Percentiles rank a stretch among this genome's conserved stretches.
Evolutionary conservation across 108 stramenopile genomes (phyloP).

Genomic region (Cyclostephanos tholiformis): DNA sequence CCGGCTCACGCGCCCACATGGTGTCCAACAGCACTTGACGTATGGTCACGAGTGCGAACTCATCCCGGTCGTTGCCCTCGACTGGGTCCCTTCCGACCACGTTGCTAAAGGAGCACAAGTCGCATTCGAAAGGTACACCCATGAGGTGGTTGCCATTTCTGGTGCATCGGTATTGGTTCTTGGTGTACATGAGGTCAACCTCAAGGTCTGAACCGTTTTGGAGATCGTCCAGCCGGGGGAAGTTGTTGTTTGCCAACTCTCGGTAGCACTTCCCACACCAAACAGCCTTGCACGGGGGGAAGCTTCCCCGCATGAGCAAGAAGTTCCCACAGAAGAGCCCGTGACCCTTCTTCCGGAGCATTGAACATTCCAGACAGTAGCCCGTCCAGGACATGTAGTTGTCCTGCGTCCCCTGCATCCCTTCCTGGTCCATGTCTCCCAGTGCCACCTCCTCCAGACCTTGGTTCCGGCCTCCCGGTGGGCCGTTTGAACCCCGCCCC

Average conservation of each 20-base stretch:
- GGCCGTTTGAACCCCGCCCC: neutral
- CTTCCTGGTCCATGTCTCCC: slow-evolving; percentile 20
- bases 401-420: neutral
- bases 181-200: too few relatives aligned
- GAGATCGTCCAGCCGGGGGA: slow-evolving; percentile 20
- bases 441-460: too few relatives aligned
- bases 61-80: neutral
- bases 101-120: slow-evolving; percentile 8
- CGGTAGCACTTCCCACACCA: slow-evolving; percentile 52
- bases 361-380: neutral
- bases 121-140: too few relatives aligned
- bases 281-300: slow-evolving; percentile 29
- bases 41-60: slow-evolving; percentile 13
- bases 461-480: neutral
- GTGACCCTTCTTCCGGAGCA: neutral
- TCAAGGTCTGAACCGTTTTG: neutral
- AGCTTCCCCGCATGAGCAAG: slow-evolving; percentile 12
- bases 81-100: slow-evolving; percentile 23
- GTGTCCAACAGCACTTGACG: slow-evolving; percentile 47
- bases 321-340: slow-evolving; percentile 12
- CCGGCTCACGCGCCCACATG: slow-evolving; percentile 46
- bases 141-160: neutral
- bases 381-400: slow-evolving; percentile 12
- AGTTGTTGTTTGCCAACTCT: slow-evolving; percentile 1
- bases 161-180: too few relatives aligned